Conservation (phyloP, 345 rosid species). For the Theobroma cacao region DNA sequence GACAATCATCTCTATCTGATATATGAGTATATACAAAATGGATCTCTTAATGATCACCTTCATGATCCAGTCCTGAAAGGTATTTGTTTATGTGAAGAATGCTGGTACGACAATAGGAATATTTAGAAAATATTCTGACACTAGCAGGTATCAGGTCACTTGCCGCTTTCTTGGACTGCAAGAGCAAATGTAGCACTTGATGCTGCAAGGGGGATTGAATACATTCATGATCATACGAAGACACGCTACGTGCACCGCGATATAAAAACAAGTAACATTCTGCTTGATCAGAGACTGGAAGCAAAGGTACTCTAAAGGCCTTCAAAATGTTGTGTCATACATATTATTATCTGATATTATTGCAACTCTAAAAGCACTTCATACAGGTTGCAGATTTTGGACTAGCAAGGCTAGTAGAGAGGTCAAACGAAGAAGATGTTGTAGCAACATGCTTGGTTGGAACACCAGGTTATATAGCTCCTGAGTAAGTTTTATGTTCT, state of each 20-base stretch:
- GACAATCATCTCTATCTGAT: constrained; percentile 28
- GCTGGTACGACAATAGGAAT: background rate
- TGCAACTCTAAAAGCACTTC: background rate
- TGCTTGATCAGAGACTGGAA: constrained; percentile 31
- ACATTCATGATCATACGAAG: constrained; percentile 40
- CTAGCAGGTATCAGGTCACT: constrained; percentile 21
- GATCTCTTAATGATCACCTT: constrained; percentile 34
- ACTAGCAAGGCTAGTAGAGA: constrained; percentile 31
- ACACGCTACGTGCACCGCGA: constrained; percentile 36
- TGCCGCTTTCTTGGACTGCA: constrained; percentile 35
- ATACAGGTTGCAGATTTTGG: constrained; percentile 39
- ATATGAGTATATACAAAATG: constrained; percentile 34
- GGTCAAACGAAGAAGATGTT: constrained; percentile 30
- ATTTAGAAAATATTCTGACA: constrained; percentile 10
- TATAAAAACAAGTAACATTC: constrained; percentile 38
- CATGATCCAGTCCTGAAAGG: constrained; percentile 30
- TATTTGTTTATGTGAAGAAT: background rate
- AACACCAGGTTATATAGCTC: constrained; percentile 39
- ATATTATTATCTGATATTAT: background rate
- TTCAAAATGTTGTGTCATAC: background rate
- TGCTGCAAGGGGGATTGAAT: constrained; percentile 39
- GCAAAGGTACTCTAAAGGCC: constrained; percentile 26
- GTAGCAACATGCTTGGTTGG: constrained; percentile 34
- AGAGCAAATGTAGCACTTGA: constrained; percentile 34
- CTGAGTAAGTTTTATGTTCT: constrained; percentile 26